phyloP scores from a whole-genome alignment of 805 yeast species.

The Sungouiella thailandica region DNA sequence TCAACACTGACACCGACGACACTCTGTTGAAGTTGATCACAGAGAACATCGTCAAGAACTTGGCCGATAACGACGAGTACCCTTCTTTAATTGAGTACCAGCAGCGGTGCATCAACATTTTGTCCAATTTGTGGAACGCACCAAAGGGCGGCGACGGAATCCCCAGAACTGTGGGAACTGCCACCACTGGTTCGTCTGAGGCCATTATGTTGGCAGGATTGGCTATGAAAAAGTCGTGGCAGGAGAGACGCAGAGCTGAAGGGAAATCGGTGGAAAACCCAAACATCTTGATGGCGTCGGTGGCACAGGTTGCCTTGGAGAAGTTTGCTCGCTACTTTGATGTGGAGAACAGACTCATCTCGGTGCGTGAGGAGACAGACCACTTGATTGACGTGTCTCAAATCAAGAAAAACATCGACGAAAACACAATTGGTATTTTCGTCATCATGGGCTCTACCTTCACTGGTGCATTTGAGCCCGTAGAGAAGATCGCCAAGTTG shows the following conservation, averaged over 20 bases:
- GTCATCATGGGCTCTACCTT: slow-evolving; percentile 89
- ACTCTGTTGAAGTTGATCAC: slow-evolving; percentile 41
- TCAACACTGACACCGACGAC: slow-evolving; percentile 66
- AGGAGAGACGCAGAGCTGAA: slow-evolving; percentile 50
- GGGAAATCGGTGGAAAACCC: slow-evolving; percentile 65
- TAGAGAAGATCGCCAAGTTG: slow-evolving; percentile 53
- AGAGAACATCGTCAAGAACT: slow-evolving; percentile 78
- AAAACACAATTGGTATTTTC: slow-evolving; percentile 87
- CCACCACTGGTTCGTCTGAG: slow-evolving; percentile 92
- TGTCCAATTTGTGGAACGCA: slow-evolving; percentile 80
- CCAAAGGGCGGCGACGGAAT: slow-evolving; percentile 29
- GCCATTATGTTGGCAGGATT: slow-evolving; percentile 92
- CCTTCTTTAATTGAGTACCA: slow-evolving; percentile 80
- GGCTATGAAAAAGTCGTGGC: slow-evolving; percentile 91
- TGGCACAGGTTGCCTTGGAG: slow-evolving; percentile 92
- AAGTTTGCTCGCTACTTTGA: slow-evolving; percentile 93
- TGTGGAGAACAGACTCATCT: slow-evolving; percentile 76
- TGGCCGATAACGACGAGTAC: slow-evolving; percentile 92
- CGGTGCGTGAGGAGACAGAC: slow-evolving; percentile 54
- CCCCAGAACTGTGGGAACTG: slow-evolving; percentile 64
- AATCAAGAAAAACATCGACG: slow-evolving; percentile 67
- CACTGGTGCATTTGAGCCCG: slow-evolving; percentile 88
- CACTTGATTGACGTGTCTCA: slow-evolving; percentile 60
- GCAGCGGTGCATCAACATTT: slow-evolving; percentile 74
- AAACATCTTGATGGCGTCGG: slow-evolving; percentile 85